Conservation (phyloP, 208 protist genomes). For the Crithidia brevicula region DNA sequence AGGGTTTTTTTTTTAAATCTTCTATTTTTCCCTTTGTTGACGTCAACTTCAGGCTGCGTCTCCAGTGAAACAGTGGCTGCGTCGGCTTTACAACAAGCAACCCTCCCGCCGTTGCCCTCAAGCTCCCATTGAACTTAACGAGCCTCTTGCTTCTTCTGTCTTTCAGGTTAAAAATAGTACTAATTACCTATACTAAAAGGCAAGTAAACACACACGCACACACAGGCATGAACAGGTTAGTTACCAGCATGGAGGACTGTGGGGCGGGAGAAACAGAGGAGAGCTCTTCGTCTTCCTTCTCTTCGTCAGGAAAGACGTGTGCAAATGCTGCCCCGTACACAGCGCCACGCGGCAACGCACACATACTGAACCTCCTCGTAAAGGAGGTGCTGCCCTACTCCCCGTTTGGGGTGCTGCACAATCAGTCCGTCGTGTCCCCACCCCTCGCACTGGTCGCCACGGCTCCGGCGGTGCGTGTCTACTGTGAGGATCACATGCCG, state of each 20-base stretch:
- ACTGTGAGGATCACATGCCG: slow-evolving; percentile 10
- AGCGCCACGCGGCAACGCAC: slow-evolving; percentile 3
- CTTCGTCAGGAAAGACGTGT: background rate
- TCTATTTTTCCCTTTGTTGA: too few species aligned
- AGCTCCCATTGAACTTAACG: too few species aligned
- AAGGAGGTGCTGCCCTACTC: slow-evolving; percentile 11
- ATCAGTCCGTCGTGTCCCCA: slow-evolving; percentile 10
- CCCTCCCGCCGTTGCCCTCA: too few species aligned
- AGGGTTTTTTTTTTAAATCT: too few species aligned
- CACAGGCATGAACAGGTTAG: too few species aligned
- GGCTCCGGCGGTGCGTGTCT: slow-evolving; percentile 3
- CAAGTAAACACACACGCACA: background rate
- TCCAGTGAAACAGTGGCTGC: too few species aligned
- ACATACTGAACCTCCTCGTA: slow-evolving; percentile 2
- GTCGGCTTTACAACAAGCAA: too few species aligned
- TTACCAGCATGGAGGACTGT: background rate
- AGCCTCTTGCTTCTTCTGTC: background rate
- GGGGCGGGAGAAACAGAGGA: background rate
- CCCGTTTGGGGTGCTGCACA: slow-evolving; percentile 1
- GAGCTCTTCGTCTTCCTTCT: slow-evolving; percentile 3
- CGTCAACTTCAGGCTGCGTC: too few species aligned
- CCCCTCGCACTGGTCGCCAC: slow-evolving; percentile 8
- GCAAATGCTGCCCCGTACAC: background rate
- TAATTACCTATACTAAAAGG: too few species aligned
- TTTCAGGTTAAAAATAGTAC: too few species aligned